These are phyloP conservation scores for Colletotrichum sp. DNA, from an alignment of 2,329 filamentous ascomycete genomes.

Conservation along the genomic window DNA sequence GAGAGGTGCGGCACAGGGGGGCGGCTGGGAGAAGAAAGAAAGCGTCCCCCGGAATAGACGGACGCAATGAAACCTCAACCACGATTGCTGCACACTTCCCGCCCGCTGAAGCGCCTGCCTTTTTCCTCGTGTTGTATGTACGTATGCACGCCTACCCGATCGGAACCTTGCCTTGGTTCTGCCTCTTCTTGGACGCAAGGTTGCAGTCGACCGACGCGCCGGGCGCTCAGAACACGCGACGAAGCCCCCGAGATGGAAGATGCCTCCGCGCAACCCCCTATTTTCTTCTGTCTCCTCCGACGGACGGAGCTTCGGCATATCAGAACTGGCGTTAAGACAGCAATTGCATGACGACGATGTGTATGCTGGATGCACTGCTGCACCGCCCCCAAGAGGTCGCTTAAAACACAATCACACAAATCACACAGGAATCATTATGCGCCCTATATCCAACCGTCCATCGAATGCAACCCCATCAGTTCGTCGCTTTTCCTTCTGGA, in stretches of 20 bases:
- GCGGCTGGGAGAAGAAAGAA: not conserved
- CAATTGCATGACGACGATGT: not conserved
- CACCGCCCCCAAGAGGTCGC: not conserved
- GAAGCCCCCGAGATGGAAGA: not conserved
- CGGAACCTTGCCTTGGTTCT: not conserved
- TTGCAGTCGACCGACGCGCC: not conserved
- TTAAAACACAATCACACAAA: not conserved
- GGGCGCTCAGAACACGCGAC: not conserved
- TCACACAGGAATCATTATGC: not conserved
- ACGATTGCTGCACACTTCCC: not conserved
- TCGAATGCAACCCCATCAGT: conserved; percentile 1
- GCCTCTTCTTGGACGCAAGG: not conserved
- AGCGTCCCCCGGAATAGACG: not conserved
- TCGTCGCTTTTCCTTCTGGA: not conserved
- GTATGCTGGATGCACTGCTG: not conserved
- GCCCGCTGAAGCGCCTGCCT: not conserved
- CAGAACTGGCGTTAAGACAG: not conserved
- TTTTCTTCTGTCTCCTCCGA: not conserved
- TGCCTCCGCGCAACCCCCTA: not conserved
- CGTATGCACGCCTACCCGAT: not conserved
- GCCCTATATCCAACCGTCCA: not conserved
- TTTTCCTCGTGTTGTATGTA: not conserved
- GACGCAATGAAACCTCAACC: not conserved
- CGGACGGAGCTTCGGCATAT: not conserved
- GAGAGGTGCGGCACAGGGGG: not conserved